These are phyloP conservation scores for Leccinum aurantiacum DNA, from an alignment of 768 basidiomycete genomes.

Conservation along the genomic window DNA sequence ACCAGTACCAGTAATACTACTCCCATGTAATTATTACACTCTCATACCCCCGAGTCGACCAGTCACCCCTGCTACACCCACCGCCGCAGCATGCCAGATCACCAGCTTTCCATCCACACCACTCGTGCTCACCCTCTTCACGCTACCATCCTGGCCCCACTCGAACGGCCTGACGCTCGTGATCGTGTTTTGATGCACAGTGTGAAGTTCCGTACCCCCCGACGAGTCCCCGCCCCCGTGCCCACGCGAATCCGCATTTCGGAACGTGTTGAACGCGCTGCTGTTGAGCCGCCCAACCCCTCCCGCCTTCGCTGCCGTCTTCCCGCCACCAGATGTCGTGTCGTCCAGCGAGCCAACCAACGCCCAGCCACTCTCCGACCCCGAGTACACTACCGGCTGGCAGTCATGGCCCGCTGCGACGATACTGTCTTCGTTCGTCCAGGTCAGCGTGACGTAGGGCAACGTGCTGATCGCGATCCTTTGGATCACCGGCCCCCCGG, in stretches of 20 bases:
- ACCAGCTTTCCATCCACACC: conserved; percentile 94
- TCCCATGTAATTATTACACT: conserved; percentile 30
- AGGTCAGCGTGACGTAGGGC: conserved; percentile 82
- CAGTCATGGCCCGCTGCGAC: conserved; percentile 98
- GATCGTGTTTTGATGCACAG: conserved; percentile 98
- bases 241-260: conserved; percentile 82
- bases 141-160: conserved; percentile 46
- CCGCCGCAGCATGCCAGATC: conserved; percentile 78
- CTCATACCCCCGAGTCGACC: conserved; percentile 52
- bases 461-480: conserved; percentile 75
- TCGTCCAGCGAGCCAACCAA: conserved; percentile 84
- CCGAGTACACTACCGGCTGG: conserved; percentile 86
- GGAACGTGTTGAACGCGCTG: conserved; percentile 92
- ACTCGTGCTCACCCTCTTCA: conserved; percentile 81
- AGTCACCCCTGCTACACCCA: conserved; percentile 44
- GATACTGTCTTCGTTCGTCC: conserved; percentile 78
- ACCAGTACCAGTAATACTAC: conserved; percentile 5
- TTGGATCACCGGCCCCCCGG: conserved; percentile 69
- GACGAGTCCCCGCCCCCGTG: conserved; percentile 34
- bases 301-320: conserved; percentile 41
- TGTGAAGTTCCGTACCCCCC: conserved; percentile 74
- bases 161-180: conserved; percentile 85
- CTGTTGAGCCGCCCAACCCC: conserved; percentile 80
- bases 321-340: conserved; percentile 43
- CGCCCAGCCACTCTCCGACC: conserved; percentile 76